phyloP scores from a whole-genome alignment of 768 basidiomycete genomes.

The Pleurotus pulmonarius region DNA sequence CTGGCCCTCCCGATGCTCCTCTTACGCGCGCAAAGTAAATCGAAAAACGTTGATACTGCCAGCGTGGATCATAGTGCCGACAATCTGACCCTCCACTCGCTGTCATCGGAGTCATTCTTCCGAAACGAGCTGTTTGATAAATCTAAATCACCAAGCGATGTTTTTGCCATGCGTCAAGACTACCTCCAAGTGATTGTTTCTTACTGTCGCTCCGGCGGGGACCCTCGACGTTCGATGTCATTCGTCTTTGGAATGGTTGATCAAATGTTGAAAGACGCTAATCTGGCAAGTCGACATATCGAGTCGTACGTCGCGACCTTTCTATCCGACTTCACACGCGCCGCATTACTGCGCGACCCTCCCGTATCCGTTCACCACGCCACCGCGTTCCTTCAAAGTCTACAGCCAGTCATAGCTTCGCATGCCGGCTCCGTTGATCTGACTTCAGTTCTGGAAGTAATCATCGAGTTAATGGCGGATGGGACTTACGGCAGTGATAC shows the following conservation, averaged over 20 bases:
- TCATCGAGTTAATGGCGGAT: conserved; percentile 41
- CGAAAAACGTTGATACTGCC: conserved; percentile 35
- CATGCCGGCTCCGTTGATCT: conserved; percentile 52
- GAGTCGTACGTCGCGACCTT: conserved; percentile 39
- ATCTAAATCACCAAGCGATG: conserved; percentile 48
- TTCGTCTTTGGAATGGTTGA: conserved; percentile 2
- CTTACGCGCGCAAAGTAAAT: conserved; percentile 38
- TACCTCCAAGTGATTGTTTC: conserved; percentile 53
- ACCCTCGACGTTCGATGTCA: not conserved
- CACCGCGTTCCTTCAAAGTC: conserved; percentile 46
- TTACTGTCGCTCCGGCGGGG: conserved; percentile 49
- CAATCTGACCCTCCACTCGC: conserved; percentile 15
- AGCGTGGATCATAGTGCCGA: conserved; percentile 26
- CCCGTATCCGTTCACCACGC: conserved; percentile 44
- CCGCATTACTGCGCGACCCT: conserved; percentile 44
- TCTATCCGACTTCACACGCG: conserved; percentile 47
- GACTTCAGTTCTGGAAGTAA: conserved; percentile 49
- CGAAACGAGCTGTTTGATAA: conserved; percentile 36
- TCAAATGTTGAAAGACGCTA: not conserved
- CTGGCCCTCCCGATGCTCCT: conserved; percentile 61
- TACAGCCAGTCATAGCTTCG: conserved; percentile 52
- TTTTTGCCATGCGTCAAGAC: conserved; percentile 58
- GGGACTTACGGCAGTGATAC: conserved; percentile 49
- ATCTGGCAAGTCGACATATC: not conserved
- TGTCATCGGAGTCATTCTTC: conserved; percentile 21